A percentile compares a stretch with the other conserved stretches of the same genome.
Evolutionary conservation across 306 rosid genomes (phyloP).

Genomic region (Acacia crassicarpa): DNA sequence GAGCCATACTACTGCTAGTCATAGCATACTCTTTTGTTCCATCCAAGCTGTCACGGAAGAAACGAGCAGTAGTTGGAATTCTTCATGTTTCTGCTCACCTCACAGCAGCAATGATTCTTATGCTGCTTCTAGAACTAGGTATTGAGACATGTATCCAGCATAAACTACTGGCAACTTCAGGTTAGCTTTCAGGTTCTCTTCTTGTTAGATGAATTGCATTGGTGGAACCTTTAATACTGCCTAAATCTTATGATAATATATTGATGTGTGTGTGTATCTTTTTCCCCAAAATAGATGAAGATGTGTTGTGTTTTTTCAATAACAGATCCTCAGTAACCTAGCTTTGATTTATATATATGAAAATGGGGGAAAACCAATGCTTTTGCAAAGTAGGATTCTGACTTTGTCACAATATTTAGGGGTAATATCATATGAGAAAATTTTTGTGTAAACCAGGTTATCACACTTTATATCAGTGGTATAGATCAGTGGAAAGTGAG

Average conservation of each 20-base stretch:
- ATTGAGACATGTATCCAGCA: conserved; percentile 85
- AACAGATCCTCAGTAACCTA: neutral
- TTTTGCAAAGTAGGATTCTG: neutral
- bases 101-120: conserved; percentile 82
- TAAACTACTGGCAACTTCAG: conserved; percentile 90
- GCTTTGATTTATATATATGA: neutral
- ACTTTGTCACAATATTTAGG: conserved; percentile 6
- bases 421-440: neutral
- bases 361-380: neutral
- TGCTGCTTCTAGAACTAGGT: conserved; percentile 94
- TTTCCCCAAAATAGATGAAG: neutral
- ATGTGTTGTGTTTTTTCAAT: neutral
- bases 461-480: conserved; percentile 94
- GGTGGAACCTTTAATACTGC: conserved; percentile 3
- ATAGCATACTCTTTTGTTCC: conserved; percentile 81
- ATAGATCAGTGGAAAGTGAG: conserved; percentile 84
- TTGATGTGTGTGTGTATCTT: neutral
- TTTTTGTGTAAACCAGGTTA: conserved; percentile 59
- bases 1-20: conserved; percentile 68
- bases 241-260: conserved; percentile 10
- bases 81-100: conserved; percentile 96
- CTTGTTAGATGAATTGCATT: conserved; percentile 28
- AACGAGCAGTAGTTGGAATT: conserved; percentile 69
- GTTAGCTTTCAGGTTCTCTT: conserved; percentile 37
- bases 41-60: conserved; percentile 81